Evolutionary conservation across 768 basidiomycete genomes (phyloP), one percentile per base, ranked within the genome.

Genomic region (Leucocoprinus sp.): DNA sequence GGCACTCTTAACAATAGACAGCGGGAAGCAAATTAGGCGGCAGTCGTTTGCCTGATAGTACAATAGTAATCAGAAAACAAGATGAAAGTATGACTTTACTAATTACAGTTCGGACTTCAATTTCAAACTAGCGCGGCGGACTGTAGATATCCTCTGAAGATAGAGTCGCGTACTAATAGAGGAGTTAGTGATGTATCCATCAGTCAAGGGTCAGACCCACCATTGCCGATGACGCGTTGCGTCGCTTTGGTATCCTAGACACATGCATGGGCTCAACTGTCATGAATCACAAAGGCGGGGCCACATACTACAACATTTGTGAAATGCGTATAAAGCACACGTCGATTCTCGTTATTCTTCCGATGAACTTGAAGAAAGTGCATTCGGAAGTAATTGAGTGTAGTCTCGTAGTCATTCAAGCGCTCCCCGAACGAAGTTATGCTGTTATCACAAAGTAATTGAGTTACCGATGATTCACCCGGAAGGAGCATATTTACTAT

Each of bases 341-440:
- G 76, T 33, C 79, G 74, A 54, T 84, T 82, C 54, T 87, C 80
- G 52, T 89, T 87, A 49, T 86, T 90, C 52, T 75, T 74, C 54
- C 80, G 68, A 59, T 89, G 86, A 14, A 85, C 81, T 60, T 91
- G 86, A 49, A 86, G 65, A 65, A 92, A 92, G 55, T 91, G 89
- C 27, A 85, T 82, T 8, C 84, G 82, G 75, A 92, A 91, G 64
- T 91, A 91, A 56, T 84, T 79, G 34, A 87, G 78, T 17, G 87
- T 84, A 4, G 81, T 78, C 48, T 89, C 84, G 55, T 81, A 88
- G 55, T 82, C 83, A 58, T 91, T 90, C n/a, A 76, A 63, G 31
- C 87, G 78, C 51, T 86, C 80, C 21, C 82, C 84, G 52, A 82
- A 89, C 5, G 87, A 89, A 26, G 87, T 78, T 55, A 89, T 89